phyloP scores from a whole-genome alignment of 176 grass and related monocot genomes.

The Miscanthus lutarioriparius region DNA sequence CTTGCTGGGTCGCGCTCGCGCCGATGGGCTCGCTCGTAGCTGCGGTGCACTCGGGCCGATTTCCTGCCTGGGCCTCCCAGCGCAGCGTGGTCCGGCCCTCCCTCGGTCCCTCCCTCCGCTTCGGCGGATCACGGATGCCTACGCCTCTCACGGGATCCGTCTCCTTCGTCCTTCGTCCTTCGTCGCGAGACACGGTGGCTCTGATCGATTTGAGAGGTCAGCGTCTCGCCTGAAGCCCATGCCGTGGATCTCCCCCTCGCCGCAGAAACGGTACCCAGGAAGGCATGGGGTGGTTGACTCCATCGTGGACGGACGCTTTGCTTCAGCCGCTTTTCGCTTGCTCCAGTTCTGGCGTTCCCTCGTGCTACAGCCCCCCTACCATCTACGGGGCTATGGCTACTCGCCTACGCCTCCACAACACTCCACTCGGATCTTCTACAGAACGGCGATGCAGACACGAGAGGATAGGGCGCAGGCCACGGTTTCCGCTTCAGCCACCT shows the following conservation, averaged over 20 bases:
- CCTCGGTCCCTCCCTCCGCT: background rate
- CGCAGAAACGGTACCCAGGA: background rate
- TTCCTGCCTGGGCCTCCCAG: slow-evolving; percentile 12
- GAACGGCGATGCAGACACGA: slow-evolving; percentile 14
- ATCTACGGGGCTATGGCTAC: background rate
- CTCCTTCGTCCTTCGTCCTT: background rate
- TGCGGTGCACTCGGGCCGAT: background rate
- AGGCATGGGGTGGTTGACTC: slow-evolving; percentile 25
- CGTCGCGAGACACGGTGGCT: background rate
- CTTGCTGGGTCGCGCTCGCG: background rate
- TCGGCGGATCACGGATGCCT: background rate
- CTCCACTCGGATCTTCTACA: slow-evolving; percentile 36
- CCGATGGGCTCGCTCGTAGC: background rate
- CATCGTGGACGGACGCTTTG: slow-evolving; percentile 16
- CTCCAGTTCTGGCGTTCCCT: background rate
- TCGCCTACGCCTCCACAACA: background rate
- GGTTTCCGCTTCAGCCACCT: slow-evolving; percentile 1
- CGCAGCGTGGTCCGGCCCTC: background rate
- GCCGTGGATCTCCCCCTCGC: slow-evolving; percentile 22
- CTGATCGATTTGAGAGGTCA: background rate
- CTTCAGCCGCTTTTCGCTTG: background rate
- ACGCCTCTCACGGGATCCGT: background rate
- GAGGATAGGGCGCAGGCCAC: background rate
- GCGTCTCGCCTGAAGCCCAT: background rate
- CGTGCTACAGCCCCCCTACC: background rate